A percentile compares a stretch with the other conserved stretches of the same genome.
phyloP scores from a whole-genome alignment of 345 rosid genomes.

The Aethionema arabicum region DNA sequence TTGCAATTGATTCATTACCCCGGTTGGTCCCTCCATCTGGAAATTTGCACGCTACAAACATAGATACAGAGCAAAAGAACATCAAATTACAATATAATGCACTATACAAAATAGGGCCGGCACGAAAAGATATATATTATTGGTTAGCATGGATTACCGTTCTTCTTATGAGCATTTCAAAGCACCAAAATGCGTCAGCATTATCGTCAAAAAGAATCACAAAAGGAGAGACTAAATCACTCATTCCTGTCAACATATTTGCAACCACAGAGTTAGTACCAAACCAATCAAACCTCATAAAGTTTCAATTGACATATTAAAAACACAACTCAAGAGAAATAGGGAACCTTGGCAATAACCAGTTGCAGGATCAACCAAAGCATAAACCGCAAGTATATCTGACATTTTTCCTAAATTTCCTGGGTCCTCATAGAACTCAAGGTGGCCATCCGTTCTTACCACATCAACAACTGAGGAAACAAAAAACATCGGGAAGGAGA shows the following conservation, averaged over 20 bases:
- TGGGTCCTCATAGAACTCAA: slow-evolving; percentile 81
- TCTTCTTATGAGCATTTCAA: slow-evolving; percentile 96
- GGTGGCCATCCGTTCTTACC: slow-evolving; percentile 92
- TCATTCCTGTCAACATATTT: slow-evolving; percentile 69
- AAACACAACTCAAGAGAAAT: neutral
- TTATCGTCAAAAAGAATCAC: slow-evolving; percentile 89
- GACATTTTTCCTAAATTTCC: slow-evolving; percentile 90
- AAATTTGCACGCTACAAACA: slow-evolving; percentile 75
- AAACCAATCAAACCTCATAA: slow-evolving; percentile 1
- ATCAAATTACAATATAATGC: slow-evolving; percentile 11
- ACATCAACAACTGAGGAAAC: slow-evolving; percentile 78
- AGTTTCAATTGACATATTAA: slow-evolving; percentile 1
- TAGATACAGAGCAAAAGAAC: slow-evolving; percentile 29
- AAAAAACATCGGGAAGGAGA: slow-evolving; percentile 28
- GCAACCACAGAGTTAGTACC: slow-evolving; percentile 23
- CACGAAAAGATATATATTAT: slow-evolving; percentile 12
- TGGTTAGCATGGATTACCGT: slow-evolving; percentile 50
- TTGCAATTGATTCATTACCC: slow-evolving; percentile 86
- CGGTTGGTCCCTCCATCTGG: slow-evolving; percentile 89
- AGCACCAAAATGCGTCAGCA: slow-evolving; percentile 98
- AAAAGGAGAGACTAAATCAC: slow-evolving; percentile 91
- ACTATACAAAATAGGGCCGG: neutral
- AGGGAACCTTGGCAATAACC: slow-evolving; percentile 93
- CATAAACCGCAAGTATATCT: slow-evolving; percentile 93
- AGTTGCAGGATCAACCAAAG: slow-evolving; percentile 94